Evolutionary conservation across 108 stramenopile genomes (phyloP).

Genomic region (Conticribra weissflogii): DNA sequence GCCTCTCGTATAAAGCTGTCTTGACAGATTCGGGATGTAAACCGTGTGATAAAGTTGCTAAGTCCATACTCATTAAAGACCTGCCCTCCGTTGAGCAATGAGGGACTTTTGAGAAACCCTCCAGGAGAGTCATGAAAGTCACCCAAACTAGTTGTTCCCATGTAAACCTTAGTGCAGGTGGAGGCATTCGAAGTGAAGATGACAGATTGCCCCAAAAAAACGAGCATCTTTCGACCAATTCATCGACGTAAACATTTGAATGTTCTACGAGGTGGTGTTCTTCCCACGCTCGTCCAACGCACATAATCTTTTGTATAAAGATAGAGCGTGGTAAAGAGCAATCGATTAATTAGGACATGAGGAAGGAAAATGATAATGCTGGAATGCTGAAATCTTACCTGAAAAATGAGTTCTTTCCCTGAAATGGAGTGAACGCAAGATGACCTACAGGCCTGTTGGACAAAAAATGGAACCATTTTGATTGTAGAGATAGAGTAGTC

Average conservation of each 20-base stretch:
- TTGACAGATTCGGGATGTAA: constrained; percentile 47
- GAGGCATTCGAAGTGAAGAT: constrained; percentile 44
- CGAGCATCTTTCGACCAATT: constrained; percentile 52
- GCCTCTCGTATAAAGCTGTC: constrained; percentile 45
- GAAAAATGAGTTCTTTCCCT: constrained; percentile 37
- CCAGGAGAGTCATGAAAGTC: constrained; percentile 68
- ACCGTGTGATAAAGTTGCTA: constrained; percentile 75
- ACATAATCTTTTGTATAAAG: constrained; percentile 36
- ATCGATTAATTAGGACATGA: constrained; percentile 13
- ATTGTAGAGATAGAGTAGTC: constrained; percentile 37
- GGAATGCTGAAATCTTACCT: not conserved
- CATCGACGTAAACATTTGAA: constrained; percentile 82
- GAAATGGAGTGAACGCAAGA: constrained; percentile 29
- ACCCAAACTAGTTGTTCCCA: constrained; percentile 71
- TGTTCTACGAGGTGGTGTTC: constrained; percentile 69
- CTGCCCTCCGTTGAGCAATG: constrained; percentile 92
- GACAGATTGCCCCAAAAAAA: constrained; percentile 55
- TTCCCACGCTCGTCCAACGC: constrained; percentile 67
- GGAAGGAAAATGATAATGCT: constrained; percentile 9
- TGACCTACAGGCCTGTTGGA: constrained; percentile 33
- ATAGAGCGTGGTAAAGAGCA: no score
- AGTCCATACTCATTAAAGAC: constrained; percentile 94
- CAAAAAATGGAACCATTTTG: constrained; percentile 43
- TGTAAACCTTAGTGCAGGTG: constrained; percentile 32
- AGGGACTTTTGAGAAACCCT: constrained; percentile 83